Evolutionary conservation across 371 early-diverging fungal genomes (phyloP), one percentile per base, ranked within the genome.

Genomic region (Rhizopus arrhizus): DNA sequence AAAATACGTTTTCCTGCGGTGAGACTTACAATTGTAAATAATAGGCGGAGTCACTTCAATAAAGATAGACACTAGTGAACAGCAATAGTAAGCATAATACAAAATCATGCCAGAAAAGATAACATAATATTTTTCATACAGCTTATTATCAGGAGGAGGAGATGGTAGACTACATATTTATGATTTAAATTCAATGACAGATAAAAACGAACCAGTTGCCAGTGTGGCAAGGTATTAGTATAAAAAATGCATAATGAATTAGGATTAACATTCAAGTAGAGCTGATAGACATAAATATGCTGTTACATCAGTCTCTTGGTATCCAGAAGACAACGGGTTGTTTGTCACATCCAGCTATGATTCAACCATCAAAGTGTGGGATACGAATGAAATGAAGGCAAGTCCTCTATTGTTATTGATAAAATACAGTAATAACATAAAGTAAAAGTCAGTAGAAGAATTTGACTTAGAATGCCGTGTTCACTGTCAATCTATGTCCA

Each of bases 281-380:
- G 54, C 53, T 4, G 53, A 77, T 36, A 79, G 83, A 31, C 93
- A 95, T 72, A 55, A 69, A 42, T 87, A 84, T 61, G 79, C 84
- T 15, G 80, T 93, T 4, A 85, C 92, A 5, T 82, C 82, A n/a
- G 83, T 90, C 0, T 68, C 75, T 2, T 95, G 95, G 95, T 95
- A 91, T 59, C 92, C 93, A 1, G 81, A 89, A 51, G 95, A 95
- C 69, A 85, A 85, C 5, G 94, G 95, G 47, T 81, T 94, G 78
- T 91, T 96, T 66, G 84, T 91, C 0, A 91, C 92, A 3, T 85
- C 89, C 0, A 92, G 95, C 0, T 87, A 87, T 60, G 96, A 95
- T 69, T 71, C 79, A 29, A 86, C 88, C 0, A 74, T 96, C 16
- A 87, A 87, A 55, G 85, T 93, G 8, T 95, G 95, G 95, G 97